These are phyloP conservation scores for Ogataea nakhonphanomensis DNA, from an alignment of 805 yeast species.

Conservation along the genomic window DNA sequence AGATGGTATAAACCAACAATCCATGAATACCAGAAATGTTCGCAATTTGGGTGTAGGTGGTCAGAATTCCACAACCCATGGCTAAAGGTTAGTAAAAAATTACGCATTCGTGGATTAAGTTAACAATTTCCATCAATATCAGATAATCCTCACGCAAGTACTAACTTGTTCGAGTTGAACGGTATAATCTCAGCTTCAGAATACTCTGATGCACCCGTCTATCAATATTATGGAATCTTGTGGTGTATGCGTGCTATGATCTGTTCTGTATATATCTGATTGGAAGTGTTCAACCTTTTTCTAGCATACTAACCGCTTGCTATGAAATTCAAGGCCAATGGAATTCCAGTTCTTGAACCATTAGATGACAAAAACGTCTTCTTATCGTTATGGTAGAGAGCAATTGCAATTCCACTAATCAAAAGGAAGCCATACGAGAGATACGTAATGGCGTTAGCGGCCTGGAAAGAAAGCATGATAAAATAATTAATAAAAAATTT, in stretches of 20 bases:
- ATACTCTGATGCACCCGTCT: constrained; percentile 44
- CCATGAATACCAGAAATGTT: constrained; percentile 87
- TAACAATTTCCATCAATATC: constrained; percentile 35
- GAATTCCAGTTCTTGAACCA: constrained; percentile 75
- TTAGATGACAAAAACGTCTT: constrained; percentile 70
- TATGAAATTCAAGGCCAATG: constrained; percentile 81
- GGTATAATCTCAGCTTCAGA: constrained; percentile 65
- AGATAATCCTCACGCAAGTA: constrained; percentile 74
- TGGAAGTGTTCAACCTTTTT: constrained; percentile 13
- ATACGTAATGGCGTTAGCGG: constrained; percentile 62
- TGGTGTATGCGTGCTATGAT: background rate
- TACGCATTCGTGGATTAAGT: constrained; percentile 6
- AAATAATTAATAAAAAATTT: constrained; percentile 11
- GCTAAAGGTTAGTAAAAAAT: constrained; percentile 40
- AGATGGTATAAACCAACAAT: constrained; percentile 69
- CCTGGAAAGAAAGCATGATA: constrained; percentile 39
- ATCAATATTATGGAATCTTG: constrained; percentile 29
- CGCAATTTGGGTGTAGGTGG: constrained; percentile 85
- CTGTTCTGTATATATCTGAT: background rate
- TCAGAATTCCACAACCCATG: constrained; percentile 83
- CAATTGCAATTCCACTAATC: constrained; percentile 53
- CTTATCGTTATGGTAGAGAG: constrained; percentile 51
- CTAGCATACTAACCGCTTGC: constrained; percentile 72
- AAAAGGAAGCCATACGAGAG: constrained; percentile 55
- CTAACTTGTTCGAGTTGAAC: constrained; percentile 79